Percentiles rank a stretch among this genome's conserved stretches.
phyloP scores from a whole-genome alignment of 345 rosid genomes.

The Gossypium bickii region DNA sequence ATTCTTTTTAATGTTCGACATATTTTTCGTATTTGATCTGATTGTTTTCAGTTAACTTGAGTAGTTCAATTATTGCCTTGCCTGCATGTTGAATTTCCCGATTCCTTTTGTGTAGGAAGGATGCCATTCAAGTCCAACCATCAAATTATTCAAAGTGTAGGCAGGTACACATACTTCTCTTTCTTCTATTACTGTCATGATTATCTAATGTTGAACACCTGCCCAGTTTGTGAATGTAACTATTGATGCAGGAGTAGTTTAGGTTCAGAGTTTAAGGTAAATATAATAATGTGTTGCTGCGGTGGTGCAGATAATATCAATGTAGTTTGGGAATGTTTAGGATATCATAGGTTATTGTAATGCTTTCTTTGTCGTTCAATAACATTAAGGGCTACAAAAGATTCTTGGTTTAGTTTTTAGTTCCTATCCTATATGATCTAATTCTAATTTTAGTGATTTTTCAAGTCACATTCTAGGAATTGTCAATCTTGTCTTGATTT shows the following conservation, averaged over 20 bases:
- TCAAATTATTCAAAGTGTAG: conserved; percentile 30
- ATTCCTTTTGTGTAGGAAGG: conserved; percentile 34
- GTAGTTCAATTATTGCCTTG: background rate
- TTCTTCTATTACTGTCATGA: background rate
- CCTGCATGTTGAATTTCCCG: conserved; percentile 14
- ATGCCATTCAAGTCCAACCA: conserved; percentile 23
- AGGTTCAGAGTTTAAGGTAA: conserved; percentile 1
- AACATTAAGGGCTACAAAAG: background rate
- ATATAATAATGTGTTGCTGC: background rate
- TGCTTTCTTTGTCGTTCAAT: background rate
- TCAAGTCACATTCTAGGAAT: background rate
- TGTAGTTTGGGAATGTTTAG: background rate
- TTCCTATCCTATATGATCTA: background rate
- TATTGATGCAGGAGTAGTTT: background rate
- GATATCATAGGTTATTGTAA: background rate
- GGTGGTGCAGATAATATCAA: background rate
- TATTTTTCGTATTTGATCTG: background rate
- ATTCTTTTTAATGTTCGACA: conserved; percentile 9
- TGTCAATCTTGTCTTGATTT: background rate
- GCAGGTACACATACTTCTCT: conserved; percentile 37
- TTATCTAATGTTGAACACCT: background rate
- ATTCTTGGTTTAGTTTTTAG: background rate
- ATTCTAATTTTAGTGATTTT: background rate
- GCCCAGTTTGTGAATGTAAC: conserved; percentile 7
- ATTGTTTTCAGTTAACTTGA: background rate